Evolutionary conservation across 1,139 yeast species (phyloP), one percentile per base, ranked within the genome.

Genomic region (Kodamaea derodonti): DNA sequence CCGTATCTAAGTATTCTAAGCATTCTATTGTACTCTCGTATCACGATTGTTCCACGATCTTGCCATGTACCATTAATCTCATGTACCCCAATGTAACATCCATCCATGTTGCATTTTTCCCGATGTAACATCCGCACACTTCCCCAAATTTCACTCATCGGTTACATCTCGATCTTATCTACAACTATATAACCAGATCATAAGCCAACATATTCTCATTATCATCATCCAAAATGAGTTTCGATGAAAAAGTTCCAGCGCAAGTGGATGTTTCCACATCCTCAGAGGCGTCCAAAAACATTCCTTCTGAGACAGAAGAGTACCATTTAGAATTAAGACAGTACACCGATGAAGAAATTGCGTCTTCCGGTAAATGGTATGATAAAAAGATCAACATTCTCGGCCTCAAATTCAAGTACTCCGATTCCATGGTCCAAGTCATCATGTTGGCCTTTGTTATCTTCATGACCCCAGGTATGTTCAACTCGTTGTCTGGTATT

Each of bases 381-480:
- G 74, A 70, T 45, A 56, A 58, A 37, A 49, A 46, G 33, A 23
- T 45, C 27, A 14, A 20, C 7, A 14, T 40, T 16, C 32, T 46
- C 20, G 24, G 46, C 51, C 8, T 43, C 54, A 12, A 51, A 49
- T 37, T 37, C 62, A 60, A 63, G 8, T 74, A 67, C 51, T 70
- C 78, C 4, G 51, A 58, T 42, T 62, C 74, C 32, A 64, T 67
- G 60, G 48, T 59, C 33, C 78, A 73, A 47, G 57, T 72, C 20
- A 59, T 71, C 22, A 55, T 73, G 60, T 57, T 71, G 44, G 61
- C 78, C 9, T 72, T 75, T 46, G 75, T 72, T 14, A 56, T 73
- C 25, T 75, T 75, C 49, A 58, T 74, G 64, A 68, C 77, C 14
- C 78, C 79, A 0, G 82, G 82, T 39, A 73, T 75, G 75, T 76